These are phyloP conservation scores for Phytophthora constricta DNA, from an alignment of 352 stramenopile genomes.

Conservation along the genomic window DNA sequence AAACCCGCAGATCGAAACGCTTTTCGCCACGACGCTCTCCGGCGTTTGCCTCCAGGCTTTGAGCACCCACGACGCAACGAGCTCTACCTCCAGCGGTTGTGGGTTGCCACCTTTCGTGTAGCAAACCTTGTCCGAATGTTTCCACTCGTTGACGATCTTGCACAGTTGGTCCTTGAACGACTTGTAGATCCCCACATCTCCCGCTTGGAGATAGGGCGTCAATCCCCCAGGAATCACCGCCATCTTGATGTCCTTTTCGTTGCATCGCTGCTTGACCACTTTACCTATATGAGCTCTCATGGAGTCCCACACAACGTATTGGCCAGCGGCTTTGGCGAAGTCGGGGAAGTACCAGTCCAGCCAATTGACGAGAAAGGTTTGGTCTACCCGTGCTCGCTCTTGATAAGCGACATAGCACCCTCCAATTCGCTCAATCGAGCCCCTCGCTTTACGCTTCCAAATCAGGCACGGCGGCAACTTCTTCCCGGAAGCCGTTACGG, in stretches of 20 bases:
- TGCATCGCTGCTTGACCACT: slow-evolving; percentile 1
- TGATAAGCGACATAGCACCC: too few species aligned
- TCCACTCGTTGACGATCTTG: slow-evolving; percentile 8
- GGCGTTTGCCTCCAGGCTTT: slow-evolving; percentile 3
- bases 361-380: too few species aligned
- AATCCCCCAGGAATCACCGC: slow-evolving; percentile 6
- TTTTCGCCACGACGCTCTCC: background rate
- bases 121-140: slow-evolving; percentile 16
- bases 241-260: background rate
- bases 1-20: background rate
- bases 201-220: slow-evolving; percentile 16
- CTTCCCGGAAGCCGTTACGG: too few species aligned
- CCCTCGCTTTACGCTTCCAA: too few species aligned
- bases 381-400: too few species aligned
- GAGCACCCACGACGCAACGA: slow-evolving; percentile 5
- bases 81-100: background rate
- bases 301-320: background rate
- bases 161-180: slow-evolving; percentile 2
- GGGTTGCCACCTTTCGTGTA: slow-evolving; percentile 11
- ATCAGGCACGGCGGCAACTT: too few species aligned
- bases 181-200: slow-evolving; percentile 14
- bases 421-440: too few species aligned
- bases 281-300: slow-evolving; percentile 6
- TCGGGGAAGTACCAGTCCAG: too few species aligned
- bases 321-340: too few species aligned